Evolutionary conservation across 1,284 basidiomycete species (phyloP).

Genomic region (Irpex lacteus): DNA sequence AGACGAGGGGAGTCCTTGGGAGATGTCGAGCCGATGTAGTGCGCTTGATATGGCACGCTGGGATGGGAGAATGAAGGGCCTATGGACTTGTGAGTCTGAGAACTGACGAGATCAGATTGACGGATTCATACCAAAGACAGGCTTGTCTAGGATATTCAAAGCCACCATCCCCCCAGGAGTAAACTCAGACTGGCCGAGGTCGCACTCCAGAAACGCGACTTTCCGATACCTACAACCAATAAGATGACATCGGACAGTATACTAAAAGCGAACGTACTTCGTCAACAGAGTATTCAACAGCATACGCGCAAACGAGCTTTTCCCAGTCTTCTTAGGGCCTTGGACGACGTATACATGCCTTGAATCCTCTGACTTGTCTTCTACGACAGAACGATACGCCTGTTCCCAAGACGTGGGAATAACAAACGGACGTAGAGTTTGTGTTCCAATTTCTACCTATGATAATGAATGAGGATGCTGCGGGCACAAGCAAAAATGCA

Average conservation of each 20-base stretch:
- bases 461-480: neutral
- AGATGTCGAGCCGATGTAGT: constrained; percentile 81
- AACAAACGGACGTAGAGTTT: constrained; percentile 45
- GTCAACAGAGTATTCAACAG: constrained; percentile 71
- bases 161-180: constrained; percentile 85
- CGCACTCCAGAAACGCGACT: constrained; percentile 93
- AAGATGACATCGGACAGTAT: neutral
- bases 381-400: constrained; percentile 34
- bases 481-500: constrained; percentile 4
- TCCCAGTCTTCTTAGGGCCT: constrained; percentile 86
- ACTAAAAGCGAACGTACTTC: constrained; percentile 35
- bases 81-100: constrained; percentile 25
- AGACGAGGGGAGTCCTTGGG: constrained; percentile 79
- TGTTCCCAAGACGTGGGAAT: constrained; percentile 58
- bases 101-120: neutral
- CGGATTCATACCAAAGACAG: constrained; percentile 61
- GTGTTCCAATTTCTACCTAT: constrained; percentile 40
- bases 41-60: constrained; percentile 66
- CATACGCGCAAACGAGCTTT: constrained; percentile 82
- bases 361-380: neutral
- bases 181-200: constrained; percentile 94
- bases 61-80: constrained; percentile 87
- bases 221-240: constrained; percentile 50
- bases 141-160: constrained; percentile 68
- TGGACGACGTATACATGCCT: constrained; percentile 58